Evolutionary conservation across 1,139 yeast species (phyloP).

Genomic region (Hyphopichia buzzinii): DNA sequence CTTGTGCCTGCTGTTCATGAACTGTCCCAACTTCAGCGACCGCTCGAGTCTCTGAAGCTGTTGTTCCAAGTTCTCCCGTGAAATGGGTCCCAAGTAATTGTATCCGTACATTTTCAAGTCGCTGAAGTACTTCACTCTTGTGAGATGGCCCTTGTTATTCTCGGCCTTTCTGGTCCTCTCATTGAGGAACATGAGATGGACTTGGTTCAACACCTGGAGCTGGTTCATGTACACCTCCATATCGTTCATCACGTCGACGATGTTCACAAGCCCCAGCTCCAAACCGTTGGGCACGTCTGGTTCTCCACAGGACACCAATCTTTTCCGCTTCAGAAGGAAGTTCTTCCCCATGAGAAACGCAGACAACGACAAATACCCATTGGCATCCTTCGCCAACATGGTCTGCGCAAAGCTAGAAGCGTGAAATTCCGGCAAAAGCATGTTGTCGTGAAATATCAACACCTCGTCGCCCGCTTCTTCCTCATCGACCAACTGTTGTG

Average conservation of each 20-base stretch:
- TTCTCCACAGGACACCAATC: not conserved
- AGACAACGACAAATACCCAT: constrained; percentile 34
- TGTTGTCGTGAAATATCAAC: constrained; percentile 35
- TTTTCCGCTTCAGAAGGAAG: constrained; percentile 12
- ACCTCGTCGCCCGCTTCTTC: constrained; percentile 21
- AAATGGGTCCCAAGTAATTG: constrained; percentile 32
- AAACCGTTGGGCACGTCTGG: constrained; percentile 23
- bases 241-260: constrained; percentile 19
- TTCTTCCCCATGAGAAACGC: constrained; percentile 35
- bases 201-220: constrained; percentile 31
- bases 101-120: constrained; percentile 36
- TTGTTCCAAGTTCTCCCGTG: constrained; percentile 13
- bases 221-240: constrained; percentile 36
- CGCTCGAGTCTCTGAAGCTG: constrained; percentile 17
- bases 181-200: constrained; percentile 13
- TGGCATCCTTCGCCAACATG: constrained; percentile 31
- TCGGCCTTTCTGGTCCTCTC: not conserved
- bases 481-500: constrained; percentile 17
- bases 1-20: constrained; percentile 15
- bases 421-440: constrained; percentile 34
- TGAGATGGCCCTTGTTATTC: not conserved
- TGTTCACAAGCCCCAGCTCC: constrained; percentile 26
- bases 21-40: constrained; percentile 13
- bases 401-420: constrained; percentile 37
- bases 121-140: constrained; percentile 14